Base-by-base conservation (phyloP, 176 grass and related monocot genomes). In the Aegilops sharonensis region DNA sequence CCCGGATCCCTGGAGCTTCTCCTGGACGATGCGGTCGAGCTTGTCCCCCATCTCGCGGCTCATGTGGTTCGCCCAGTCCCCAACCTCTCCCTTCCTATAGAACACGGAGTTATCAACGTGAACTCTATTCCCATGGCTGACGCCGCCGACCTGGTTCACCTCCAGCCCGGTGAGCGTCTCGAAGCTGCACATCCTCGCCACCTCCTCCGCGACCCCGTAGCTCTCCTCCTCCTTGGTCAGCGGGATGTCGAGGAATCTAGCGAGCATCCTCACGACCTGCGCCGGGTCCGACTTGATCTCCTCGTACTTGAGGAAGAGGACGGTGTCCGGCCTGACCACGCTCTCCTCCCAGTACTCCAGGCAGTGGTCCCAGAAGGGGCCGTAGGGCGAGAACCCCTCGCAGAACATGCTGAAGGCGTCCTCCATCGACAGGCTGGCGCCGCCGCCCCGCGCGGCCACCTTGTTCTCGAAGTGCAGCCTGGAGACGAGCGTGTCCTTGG, bases 291-390 rank as follows among this genome's bases (percentile, higher is more conserved):
- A 0, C 27, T 15, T 67, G 64, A 67, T 5, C 12, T 67, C 64
- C 13, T 67, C 64, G 0, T 67, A 32, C 64, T 32, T 67, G 9
- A 63, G 23, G 60, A 63, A 25, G 9, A 63, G n/a, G 4, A 63
- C n/a, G n/a, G 0, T 25, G n/a, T 2, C 10, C 1, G 60, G 9
- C 21, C n/a, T 12, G 0, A 0, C n/a, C 9, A 63, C 1, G 9
- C 60, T 63, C 9, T 67, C 27, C 5, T 67, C 6, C 64, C 11
- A 67, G 64, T 66, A 66, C 64, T 31, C 27, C 5, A 30, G 64
- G 27, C 27, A 66, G 24, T 66, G 64, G 27, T 66, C 12, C 64
- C 12, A 66, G 25, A 15, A 30, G 10, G 64, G 64, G 9, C 25
- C 23, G n/a, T 62, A 62, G 59, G n/a, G 21, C n/a, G 59, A 62